These are phyloP conservation scores for Fraxinus xanthoxyloides DNA, from an alignment of 305 asterid genomes.

Conservation along the genomic window DNA sequence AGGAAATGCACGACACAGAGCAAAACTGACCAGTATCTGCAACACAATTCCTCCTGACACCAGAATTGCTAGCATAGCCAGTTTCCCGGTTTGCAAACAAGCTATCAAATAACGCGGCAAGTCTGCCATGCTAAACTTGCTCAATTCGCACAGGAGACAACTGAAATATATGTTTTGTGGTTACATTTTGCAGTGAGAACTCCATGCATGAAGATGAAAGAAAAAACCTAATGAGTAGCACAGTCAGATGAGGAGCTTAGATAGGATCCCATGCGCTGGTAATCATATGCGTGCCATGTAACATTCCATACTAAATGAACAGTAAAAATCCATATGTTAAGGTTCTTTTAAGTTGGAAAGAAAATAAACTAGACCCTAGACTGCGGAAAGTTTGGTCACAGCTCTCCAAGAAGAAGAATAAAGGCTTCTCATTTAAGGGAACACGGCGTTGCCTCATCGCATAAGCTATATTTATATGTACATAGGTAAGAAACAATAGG, in stretches of 20 bases:
- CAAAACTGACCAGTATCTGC: constrained; percentile 70
- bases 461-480: too few relatives aligned
- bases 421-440: neutral
- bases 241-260: neutral
- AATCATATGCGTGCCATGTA: neutral
- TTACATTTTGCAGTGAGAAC: neutral
- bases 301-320: neutral
- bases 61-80: constrained; percentile 78
- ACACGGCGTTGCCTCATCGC: neutral
- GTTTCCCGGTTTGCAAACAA: constrained; percentile 83
- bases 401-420: neutral
- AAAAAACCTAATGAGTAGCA: constrained; percentile 11
- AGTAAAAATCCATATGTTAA: neutral
- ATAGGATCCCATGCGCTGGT: constrained; percentile 2
- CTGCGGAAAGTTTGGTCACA: neutral
- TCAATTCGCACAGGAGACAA: constrained; percentile 28
- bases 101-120: constrained; percentile 68
- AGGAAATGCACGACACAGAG: constrained; percentile 3
- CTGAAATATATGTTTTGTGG: constrained; percentile 17
- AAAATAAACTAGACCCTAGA: neutral
- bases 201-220: constrained; percentile 11
- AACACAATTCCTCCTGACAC: constrained; percentile 89
- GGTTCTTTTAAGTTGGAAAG: neutral
- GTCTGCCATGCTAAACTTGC: constrained; percentile 62
- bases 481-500: neutral